A percentile compares a stretch with the other conserved stretches of the same genome.
Conservation (phyloP, 2,329 filamentous ascomycete genomes). For the Gliomastix tumulicola region DNA sequence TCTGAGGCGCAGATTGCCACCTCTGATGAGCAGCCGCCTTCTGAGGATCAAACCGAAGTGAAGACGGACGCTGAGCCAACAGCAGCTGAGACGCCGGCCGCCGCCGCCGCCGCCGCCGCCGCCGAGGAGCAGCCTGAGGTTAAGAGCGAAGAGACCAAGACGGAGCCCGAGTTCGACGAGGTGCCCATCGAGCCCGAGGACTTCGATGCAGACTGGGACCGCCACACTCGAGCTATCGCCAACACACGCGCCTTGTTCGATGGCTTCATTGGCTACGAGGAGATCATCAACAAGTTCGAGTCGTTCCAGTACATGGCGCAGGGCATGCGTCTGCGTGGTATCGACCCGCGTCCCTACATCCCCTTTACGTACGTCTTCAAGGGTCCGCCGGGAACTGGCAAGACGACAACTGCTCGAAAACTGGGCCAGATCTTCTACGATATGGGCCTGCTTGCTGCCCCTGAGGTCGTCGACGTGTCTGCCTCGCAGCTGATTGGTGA, state of each 20-base stretch:
- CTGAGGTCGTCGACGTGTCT: conserved; percentile 58
- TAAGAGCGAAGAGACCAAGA: conserved; percentile 10
- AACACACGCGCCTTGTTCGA: conserved; percentile 49
- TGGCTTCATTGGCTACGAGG: conserved; percentile 52
- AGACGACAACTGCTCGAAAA: conserved; percentile 62
- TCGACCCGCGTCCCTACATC: conserved; percentile 46
- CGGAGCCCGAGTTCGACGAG: conserved; percentile 12
- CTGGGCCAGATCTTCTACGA: conserved; percentile 70
- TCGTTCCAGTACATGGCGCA: conserved; percentile 47
- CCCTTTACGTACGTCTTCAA: conserved; percentile 64
- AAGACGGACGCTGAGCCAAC: neutral
- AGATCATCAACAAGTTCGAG: conserved; percentile 45
- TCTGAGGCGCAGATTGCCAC: conserved; percentile 18
- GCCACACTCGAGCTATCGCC: conserved; percentile 26
- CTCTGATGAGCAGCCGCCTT: conserved; percentile 38
- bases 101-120: no score
- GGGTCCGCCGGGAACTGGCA: conserved; percentile 60
- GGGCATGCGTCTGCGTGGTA: conserved; percentile 38
- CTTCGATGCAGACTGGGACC: conserved; percentile 51
- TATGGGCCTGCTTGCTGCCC: conserved; percentile 57
- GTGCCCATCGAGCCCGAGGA: conserved; percentile 29
- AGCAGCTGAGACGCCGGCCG: no score
- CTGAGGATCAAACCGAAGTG: conserved; percentile 8
- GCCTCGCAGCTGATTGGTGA: conserved; percentile 62
- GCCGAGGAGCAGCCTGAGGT: no score